Evolutionary conservation across 1,139 yeast species (phyloP).

Genomic region (Yamadazyma taylorii): DNA sequence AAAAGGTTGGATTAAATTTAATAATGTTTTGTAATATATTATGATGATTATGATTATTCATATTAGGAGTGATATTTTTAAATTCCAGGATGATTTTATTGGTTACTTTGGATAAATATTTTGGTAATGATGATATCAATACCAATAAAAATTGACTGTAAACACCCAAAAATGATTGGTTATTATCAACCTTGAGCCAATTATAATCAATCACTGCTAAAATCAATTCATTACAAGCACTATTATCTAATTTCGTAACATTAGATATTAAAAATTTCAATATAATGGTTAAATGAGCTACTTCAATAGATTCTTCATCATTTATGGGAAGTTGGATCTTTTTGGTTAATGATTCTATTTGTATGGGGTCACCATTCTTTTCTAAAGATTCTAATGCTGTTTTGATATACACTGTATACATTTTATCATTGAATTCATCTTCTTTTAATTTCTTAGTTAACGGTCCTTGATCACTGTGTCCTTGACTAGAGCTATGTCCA

Average conservation of each 20-base stretch:
- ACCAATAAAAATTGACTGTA: conserved; percentile 71
- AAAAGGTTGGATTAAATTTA: conserved; percentile 77
- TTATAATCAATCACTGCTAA: conserved; percentile 40
- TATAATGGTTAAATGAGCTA: conserved; percentile 35
- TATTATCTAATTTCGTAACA: conserved; percentile 40
- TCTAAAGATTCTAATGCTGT: conserved; percentile 73
- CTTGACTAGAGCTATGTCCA: not conserved
- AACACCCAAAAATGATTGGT: conserved; percentile 43
- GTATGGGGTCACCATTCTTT: conserved; percentile 44
- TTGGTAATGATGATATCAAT: conserved; percentile 82
- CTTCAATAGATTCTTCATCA: conserved; percentile 37
- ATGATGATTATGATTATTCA: conserved; percentile 52
- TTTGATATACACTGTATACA: conserved; percentile 63
- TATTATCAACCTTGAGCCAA: conserved; percentile 51
- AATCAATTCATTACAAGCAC: conserved; percentile 32
- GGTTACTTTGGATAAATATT: conserved; percentile 85
- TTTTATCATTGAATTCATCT: conserved; percentile 36
- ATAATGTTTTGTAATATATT: conserved; percentile 61
- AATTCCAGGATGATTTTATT: conserved; percentile 64
- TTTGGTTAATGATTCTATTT: conserved; percentile 37
- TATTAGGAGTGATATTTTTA: conserved; percentile 17
- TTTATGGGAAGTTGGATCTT: conserved; percentile 34
- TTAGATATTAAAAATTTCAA: conserved; percentile 36
- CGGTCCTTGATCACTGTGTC: conserved; percentile 3
- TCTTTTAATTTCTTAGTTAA: conserved; percentile 10